phyloP scores from a whole-genome alignment of 1,284 basidiomycete genomes.

The Polyporus tsugae region DNA sequence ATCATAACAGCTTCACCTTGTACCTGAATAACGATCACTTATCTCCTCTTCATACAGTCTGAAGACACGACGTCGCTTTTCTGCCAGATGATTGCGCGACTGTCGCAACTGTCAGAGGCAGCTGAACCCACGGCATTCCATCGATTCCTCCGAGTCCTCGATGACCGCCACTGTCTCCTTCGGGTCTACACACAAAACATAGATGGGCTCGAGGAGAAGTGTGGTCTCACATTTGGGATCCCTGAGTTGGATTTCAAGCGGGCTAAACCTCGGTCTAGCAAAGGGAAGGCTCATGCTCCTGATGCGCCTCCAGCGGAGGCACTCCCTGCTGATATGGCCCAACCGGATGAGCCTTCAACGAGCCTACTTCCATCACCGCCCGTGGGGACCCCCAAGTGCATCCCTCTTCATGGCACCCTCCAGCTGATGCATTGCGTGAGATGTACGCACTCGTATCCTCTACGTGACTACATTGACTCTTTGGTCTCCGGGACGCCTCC shows the following conservation, averaged over 20 bases:
- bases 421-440: constrained; percentile 82
- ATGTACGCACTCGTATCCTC: constrained; percentile 77
- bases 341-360: constrained; percentile 23
- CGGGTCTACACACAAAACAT: constrained; percentile 97
- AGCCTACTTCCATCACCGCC: constrained; percentile 49
- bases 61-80: constrained; percentile 84
- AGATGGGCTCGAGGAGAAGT: constrained; percentile 87
- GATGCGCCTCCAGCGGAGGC: constrained; percentile 2
- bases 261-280: constrained; percentile 51
- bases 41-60: constrained; percentile 58
- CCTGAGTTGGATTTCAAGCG: constrained; percentile 67
- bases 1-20: background rate
- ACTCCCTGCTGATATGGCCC: background rate
- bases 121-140: constrained; percentile 90
- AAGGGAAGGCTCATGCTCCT: constrained; percentile 31
- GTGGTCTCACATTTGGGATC: constrained; percentile 82
- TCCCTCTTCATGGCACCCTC: constrained; percentile 91
- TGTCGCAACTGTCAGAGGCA: constrained; percentile 76
- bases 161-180: constrained; percentile 80
- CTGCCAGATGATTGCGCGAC: constrained; percentile 88
- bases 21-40: constrained; percentile 3
- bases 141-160: constrained; percentile 75
- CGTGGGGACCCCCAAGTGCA: constrained; percentile 74
- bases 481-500: constrained; percentile 72
- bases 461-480: constrained; percentile 66